Evolutionary conservation across 2,329 filamentous ascomycete species (phyloP).

Genomic region (Phialophora tarda): DNA sequence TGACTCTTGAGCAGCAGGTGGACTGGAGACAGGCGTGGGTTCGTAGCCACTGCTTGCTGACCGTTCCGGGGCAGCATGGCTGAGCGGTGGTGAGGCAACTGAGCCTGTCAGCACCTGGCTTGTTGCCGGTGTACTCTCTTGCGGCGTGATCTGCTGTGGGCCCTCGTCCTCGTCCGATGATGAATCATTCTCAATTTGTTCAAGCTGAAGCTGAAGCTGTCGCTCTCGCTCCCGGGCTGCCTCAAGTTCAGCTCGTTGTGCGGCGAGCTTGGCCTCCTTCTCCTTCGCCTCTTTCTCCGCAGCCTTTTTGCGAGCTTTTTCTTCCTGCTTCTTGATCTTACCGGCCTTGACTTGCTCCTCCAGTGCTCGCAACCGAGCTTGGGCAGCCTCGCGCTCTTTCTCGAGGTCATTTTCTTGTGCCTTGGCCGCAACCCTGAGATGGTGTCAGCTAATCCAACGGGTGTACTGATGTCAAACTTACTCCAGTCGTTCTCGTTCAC

Average conservation of each 20-base stretch:
- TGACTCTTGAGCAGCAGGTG: slow-evolving; percentile 69
- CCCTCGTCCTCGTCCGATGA: slow-evolving; percentile 75
- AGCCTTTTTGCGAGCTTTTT: slow-evolving; percentile 90
- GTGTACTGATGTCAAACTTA: slow-evolving; percentile 60
- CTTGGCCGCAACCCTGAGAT: slow-evolving; percentile 70
- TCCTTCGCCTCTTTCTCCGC: slow-evolving; percentile 85
- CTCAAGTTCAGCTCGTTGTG: slow-evolving; percentile 88
- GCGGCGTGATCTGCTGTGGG: slow-evolving; percentile 70
- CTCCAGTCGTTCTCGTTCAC: slow-evolving; percentile 78
- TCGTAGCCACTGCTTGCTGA: slow-evolving; percentile 58
- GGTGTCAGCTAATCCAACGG: slow-evolving; percentile 40
- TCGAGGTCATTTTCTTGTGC: slow-evolving; percentile 80
- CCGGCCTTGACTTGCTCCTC: slow-evolving; percentile 93
- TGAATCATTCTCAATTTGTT: slow-evolving; percentile 77
- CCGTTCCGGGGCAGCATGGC: slow-evolving; percentile 42
- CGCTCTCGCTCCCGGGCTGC: slow-evolving; percentile 87
- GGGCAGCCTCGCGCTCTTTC: slow-evolving; percentile 78
- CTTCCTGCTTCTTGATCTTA: slow-evolving; percentile 95
- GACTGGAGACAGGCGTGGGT: slow-evolving; percentile 56
- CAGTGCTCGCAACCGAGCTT: slow-evolving; percentile 81
- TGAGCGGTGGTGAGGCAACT: slow-evolving; percentile 43
- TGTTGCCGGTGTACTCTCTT: slow-evolving; percentile 64
- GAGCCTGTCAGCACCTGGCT: slow-evolving; percentile 58
- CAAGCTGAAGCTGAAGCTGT: slow-evolving; percentile 85
- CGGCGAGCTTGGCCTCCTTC: slow-evolving; percentile 81